Evolutionary conservation across 192 early-diverging fungal species (phyloP).

Genomic region (Coemansia sp.): DNA sequence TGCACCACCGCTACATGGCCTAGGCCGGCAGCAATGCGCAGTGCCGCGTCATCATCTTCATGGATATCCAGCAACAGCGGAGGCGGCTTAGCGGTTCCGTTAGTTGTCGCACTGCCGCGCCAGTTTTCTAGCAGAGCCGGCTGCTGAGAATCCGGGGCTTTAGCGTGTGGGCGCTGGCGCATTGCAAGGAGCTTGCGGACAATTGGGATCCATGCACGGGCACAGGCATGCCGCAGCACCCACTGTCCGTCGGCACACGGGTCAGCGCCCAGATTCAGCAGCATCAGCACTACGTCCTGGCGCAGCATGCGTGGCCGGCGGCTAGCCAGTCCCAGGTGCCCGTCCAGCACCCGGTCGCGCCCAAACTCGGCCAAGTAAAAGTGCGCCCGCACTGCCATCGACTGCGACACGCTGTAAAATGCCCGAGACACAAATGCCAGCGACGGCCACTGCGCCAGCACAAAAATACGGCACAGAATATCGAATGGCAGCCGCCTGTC

Average conservation of each 20-base stretch:
- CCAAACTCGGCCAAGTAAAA: slow-evolving; percentile 48
- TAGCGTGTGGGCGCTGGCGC: slow-evolving; percentile 1
- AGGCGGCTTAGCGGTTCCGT: not conserved
- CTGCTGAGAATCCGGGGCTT: not conserved
- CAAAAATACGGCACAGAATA: slow-evolving; percentile 46
- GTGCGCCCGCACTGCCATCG: slow-evolving; percentile 37
- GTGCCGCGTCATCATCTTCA: slow-evolving; percentile 30
- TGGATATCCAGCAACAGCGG: slow-evolving; percentile 28
- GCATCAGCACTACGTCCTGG: slow-evolving; percentile 41
- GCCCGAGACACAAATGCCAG: slow-evolving; percentile 35
- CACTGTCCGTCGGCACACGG: slow-evolving; percentile 49
- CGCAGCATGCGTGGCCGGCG: slow-evolving; percentile 35
- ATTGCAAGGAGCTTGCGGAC: slow-evolving; percentile 29
- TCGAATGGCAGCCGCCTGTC: slow-evolving; percentile 46
- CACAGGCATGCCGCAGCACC: slow-evolving; percentile 46
- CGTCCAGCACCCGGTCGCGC: slow-evolving; percentile 32
- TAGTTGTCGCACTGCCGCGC: slow-evolving; percentile 21
- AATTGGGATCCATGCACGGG: slow-evolving; percentile 29
- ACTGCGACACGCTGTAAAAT: slow-evolving; percentile 34
- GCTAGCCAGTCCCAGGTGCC: slow-evolving; percentile 25
- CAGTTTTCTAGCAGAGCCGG: slow-evolving; percentile 18
- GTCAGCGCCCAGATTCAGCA: slow-evolving; percentile 49
- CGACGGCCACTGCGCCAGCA: slow-evolving; percentile 50
- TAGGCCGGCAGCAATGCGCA: slow-evolving; percentile 29
- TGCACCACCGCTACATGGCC: slow-evolving; percentile 25